A percentile compares a stretch with the other conserved stretches of the same genome.
Conservation (phyloP, 129 eudicot genomes). For the Flaveria sonorensis region DNA sequence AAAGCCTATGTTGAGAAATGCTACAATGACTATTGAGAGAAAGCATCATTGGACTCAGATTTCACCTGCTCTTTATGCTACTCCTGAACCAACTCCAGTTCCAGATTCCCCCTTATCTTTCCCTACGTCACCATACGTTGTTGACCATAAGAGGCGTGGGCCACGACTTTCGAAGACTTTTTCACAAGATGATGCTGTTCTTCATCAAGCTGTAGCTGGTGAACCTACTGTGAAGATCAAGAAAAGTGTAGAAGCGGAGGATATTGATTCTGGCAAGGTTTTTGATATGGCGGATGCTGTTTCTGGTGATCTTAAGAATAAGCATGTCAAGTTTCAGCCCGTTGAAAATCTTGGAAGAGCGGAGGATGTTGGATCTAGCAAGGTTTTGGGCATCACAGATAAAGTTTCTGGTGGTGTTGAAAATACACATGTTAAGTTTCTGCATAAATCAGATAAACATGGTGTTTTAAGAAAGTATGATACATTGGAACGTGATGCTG, state of each 20-base stretch:
- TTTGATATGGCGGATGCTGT: slow-evolving; percentile 19
- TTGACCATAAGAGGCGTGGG: slow-evolving; percentile 95
- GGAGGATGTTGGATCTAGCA: slow-evolving; percentile 21
- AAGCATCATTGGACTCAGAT: slow-evolving; percentile 61
- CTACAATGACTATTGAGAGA: slow-evolving; percentile 36
- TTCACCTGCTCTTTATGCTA: slow-evolving; percentile 76
- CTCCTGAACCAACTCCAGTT: slow-evolving; percentile 72
- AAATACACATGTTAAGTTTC: slow-evolving; percentile 20
- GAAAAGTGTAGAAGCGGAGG: slow-evolving; percentile 47
- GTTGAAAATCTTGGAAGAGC: slow-evolving; percentile 25
- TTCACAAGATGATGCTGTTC: slow-evolving; percentile 56
- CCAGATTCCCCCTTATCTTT: slow-evolving; percentile 72
- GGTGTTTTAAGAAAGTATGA: slow-evolving; percentile 32
- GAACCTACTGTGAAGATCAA: slow-evolving; percentile 43
- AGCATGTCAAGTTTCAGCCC: slow-evolving; percentile 29
- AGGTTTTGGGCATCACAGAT: slow-evolving; percentile 19
- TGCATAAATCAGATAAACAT: slow-evolving; percentile 24
- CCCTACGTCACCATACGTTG: slow-evolving; percentile 79
- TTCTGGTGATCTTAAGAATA: slow-evolving; percentile 28
- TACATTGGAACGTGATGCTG: slow-evolving; percentile 42
- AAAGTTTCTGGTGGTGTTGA: slow-evolving; percentile 26
- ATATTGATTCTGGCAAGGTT: slow-evolving; percentile 33
- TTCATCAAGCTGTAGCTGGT: slow-evolving; percentile 26
- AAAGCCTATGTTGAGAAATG: slow-evolving; percentile 34
- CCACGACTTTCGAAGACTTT: slow-evolving; percentile 73